Percentiles rank a stretch among this genome's conserved stretches.
These are phyloP conservation scores for Avena eriantha DNA, from an alignment of 176 grass and related monocot genomes.

Conservation along the genomic window DNA sequence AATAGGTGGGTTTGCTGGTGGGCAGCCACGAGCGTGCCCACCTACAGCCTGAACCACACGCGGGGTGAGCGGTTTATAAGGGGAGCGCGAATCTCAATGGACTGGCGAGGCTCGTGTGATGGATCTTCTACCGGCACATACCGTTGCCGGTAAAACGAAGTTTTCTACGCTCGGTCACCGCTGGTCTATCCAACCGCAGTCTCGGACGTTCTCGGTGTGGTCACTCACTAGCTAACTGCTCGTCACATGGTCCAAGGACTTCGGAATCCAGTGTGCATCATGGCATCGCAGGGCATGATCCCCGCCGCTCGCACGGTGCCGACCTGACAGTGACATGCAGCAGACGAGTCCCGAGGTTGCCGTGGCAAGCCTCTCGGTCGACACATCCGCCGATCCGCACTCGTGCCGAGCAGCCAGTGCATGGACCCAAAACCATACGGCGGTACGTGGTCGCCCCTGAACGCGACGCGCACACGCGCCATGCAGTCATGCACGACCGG, in stretches of 20 bases:
- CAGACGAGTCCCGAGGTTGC: background rate
- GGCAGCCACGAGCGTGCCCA: no score
- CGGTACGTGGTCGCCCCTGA: background rate
- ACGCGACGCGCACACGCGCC: background rate
- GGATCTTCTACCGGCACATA: no score
- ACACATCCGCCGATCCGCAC: constrained; percentile 7
- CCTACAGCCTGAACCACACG: no score
- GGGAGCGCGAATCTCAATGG: no score
- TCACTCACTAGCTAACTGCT: background rate
- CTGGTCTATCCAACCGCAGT: no score
- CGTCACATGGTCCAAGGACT: background rate
- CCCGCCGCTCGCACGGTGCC: constrained; percentile 7
- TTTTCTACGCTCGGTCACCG: no score
- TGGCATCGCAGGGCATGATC: background rate
- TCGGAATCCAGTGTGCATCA: background rate
- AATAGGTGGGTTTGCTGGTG: no score
- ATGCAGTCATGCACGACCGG: background rate
- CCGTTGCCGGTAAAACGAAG: no score
- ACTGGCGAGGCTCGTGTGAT: no score
- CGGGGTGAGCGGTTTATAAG: no score
- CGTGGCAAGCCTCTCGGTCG: background rate
- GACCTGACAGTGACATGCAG: constrained; percentile 23
- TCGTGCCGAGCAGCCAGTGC: constrained; percentile 11
- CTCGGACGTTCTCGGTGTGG: no score
- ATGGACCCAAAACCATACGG: background rate